Evolutionary conservation across 352 stramenopile genomes (phyloP).

Genomic region (Pythium utonaiense): DNA sequence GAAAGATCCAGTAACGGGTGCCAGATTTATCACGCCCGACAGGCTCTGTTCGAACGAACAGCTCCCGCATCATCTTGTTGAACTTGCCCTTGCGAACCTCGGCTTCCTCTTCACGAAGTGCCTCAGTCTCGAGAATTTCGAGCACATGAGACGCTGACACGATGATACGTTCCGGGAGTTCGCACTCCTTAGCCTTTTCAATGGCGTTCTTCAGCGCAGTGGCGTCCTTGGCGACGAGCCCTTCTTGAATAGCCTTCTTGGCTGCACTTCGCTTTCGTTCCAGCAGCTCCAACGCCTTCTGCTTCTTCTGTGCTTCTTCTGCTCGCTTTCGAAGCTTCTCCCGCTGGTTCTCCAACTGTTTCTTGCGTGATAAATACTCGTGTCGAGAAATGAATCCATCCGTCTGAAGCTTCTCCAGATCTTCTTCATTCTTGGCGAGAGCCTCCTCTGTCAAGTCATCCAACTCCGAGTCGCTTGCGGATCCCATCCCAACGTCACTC

Average conservation of each 20-base stretch:
- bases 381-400: constrained; percentile 74
- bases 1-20: constrained; percentile 70
- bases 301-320: constrained; percentile 64
- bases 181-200: constrained; percentile 72
- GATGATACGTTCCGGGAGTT: constrained; percentile 54
- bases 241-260: constrained; percentile 72
- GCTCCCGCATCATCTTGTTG: constrained; percentile 51
- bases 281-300: constrained; percentile 59
- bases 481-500: constrained; percentile 32
- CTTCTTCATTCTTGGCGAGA: constrained; percentile 65
- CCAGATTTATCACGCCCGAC: constrained; percentile 64
- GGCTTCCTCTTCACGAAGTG: constrained; percentile 57
- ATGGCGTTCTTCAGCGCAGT: constrained; percentile 47
- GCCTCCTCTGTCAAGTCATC: constrained; percentile 68
- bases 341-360: constrained; percentile 63
- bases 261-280: constrained; percentile 49
- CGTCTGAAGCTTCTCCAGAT: constrained; percentile 58
- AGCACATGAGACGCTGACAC: constrained; percentile 72
- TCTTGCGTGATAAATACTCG: constrained; percentile 75
- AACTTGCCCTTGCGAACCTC: constrained; percentile 59
- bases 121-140: constrained; percentile 73
- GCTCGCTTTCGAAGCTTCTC: constrained; percentile 50
- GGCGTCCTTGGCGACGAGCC: constrained; percentile 56
- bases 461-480: constrained; percentile 56
- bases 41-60: constrained; percentile 72